Conservation (phyloP, 1,284 basidiomycete species). For the Farysia itapuensis region DNA sequence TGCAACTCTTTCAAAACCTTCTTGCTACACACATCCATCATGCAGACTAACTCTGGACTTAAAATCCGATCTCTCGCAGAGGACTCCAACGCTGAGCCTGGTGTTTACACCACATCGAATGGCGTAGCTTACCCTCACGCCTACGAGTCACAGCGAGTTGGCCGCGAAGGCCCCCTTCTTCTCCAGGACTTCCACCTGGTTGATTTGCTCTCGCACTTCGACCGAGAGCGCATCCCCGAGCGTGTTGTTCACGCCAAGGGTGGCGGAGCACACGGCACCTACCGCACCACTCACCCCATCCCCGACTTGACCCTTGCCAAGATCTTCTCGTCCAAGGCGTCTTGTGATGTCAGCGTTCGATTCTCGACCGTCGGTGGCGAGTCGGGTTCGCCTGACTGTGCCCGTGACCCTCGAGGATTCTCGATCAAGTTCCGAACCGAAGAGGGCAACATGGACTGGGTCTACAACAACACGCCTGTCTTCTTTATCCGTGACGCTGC, state of each 20-base stretch:
- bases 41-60: slow-evolving; percentile 23
- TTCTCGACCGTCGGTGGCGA: slow-evolving; percentile 50
- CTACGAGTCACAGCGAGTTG: slow-evolving; percentile 75
- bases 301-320: slow-evolving; percentile 28
- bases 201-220: slow-evolving; percentile 42
- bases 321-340: slow-evolving; percentile 27
- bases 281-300: slow-evolving; percentile 41
- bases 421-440: slow-evolving; percentile 44
- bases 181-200: slow-evolving; percentile 66
- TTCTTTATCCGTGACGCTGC: slow-evolving; percentile 46
- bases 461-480: slow-evolving; percentile 46
- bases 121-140: slow-evolving; percentile 63
- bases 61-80: slow-evolving; percentile 20
- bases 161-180: slow-evolving; percentile 75
- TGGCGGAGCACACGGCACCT: slow-evolving; percentile 47
- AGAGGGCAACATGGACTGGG: slow-evolving; percentile 35
- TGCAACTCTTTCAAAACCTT: no score
- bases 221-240: slow-evolving; percentile 57
- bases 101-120: slow-evolving; percentile 37
- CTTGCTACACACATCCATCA: slow-evolving; percentile 1
- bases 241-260: slow-evolving; percentile 54
- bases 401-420: slow-evolving; percentile 46
- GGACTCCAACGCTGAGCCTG: slow-evolving; percentile 15
- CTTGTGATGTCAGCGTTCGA: slow-evolving; percentile 31
- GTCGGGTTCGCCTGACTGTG: slow-evolving; percentile 36